phyloP scores from a whole-genome alignment of 176 grass and related monocot genomes.

The Raddia distichophylla region DNA sequence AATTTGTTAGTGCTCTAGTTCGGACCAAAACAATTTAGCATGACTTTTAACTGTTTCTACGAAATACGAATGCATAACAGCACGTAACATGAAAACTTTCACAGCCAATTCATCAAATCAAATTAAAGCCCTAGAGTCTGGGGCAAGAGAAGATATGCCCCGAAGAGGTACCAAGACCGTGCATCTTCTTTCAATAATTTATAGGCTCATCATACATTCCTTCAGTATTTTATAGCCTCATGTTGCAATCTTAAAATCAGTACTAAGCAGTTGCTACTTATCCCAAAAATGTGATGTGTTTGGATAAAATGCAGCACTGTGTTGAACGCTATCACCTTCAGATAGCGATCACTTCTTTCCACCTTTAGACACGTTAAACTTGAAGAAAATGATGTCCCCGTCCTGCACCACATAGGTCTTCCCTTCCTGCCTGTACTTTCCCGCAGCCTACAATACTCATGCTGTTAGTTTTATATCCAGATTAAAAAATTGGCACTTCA shows the following conservation, averaged over 20 bases:
- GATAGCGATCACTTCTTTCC: slow-evolving; percentile 78
- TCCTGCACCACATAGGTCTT: slow-evolving; percentile 99
- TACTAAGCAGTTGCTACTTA: neutral
- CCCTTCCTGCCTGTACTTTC: slow-evolving; percentile 95
- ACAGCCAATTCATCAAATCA: too few relatives aligned
- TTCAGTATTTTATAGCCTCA: slow-evolving; percentile 11
- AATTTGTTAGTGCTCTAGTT: too few relatives aligned
- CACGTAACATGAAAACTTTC: too few relatives aligned
- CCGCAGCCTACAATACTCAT: slow-evolving; percentile 63
- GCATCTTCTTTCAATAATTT: slow-evolving; percentile 12
- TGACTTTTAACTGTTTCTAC: too few relatives aligned
- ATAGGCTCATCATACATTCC: slow-evolving; percentile 29
- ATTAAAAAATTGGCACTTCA: neutral
- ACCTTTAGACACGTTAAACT: slow-evolving; percentile 95
- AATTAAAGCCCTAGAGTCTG: neutral
- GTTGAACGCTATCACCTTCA: neutral
- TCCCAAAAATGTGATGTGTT: slow-evolving; percentile 27
- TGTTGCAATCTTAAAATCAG: slow-evolving; percentile 22
- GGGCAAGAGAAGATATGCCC: neutral
- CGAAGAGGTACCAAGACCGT: neutral
- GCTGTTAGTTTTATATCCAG: neutral
- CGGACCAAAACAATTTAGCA: too few relatives aligned
- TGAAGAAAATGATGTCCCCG: slow-evolving; percentile 96
- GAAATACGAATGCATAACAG: too few relatives aligned
- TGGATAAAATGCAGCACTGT: neutral